phyloP scores from a whole-genome alignment of 495 filamentous ascomycete genomes.

The Aspergillus diversus region DNA sequence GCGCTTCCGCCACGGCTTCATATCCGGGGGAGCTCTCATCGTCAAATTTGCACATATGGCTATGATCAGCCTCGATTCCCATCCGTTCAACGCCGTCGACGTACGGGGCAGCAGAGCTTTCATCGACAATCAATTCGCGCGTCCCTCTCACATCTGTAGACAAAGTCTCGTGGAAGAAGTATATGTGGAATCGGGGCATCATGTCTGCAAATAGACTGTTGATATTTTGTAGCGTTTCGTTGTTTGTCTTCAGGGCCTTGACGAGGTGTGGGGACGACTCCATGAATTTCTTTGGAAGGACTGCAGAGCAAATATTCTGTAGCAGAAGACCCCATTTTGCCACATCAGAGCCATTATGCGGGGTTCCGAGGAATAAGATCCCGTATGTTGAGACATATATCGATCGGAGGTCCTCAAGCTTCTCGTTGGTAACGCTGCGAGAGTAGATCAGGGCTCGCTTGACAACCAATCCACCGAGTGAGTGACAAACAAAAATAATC shows the following conservation, averaged over 20 bases:
- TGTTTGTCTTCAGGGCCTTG: constrained; percentile 73
- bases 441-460: constrained; percentile 74
- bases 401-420: constrained; percentile 73
- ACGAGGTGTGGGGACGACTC: constrained; percentile 72
- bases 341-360: constrained; percentile 76
- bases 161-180: constrained; percentile 72
- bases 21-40: constrained; percentile 73
- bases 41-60: constrained; percentile 87
- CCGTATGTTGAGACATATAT: constrained; percentile 84
- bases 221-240: constrained; percentile 80
- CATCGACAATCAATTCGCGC: constrained; percentile 69
- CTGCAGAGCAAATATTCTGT: constrained; percentile 70
- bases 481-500: constrained; percentile 86
- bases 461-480: constrained; percentile 78
- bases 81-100: constrained; percentile 74
- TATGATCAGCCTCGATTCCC: constrained; percentile 81
- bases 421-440: constrained; percentile 62
- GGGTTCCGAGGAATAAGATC: constrained; percentile 86
- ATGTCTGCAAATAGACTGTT: constrained; percentile 76
- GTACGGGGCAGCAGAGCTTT: constrained; percentile 73
- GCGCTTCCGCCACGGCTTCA: constrained; percentile 69
- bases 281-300: constrained; percentile 71
- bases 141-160: constrained; percentile 67
- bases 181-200: constrained; percentile 72
- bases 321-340: constrained; percentile 77